phyloP scores from a whole-genome alignment of 2,329 filamentous ascomycete species.

The Graphium sp. region DNA sequence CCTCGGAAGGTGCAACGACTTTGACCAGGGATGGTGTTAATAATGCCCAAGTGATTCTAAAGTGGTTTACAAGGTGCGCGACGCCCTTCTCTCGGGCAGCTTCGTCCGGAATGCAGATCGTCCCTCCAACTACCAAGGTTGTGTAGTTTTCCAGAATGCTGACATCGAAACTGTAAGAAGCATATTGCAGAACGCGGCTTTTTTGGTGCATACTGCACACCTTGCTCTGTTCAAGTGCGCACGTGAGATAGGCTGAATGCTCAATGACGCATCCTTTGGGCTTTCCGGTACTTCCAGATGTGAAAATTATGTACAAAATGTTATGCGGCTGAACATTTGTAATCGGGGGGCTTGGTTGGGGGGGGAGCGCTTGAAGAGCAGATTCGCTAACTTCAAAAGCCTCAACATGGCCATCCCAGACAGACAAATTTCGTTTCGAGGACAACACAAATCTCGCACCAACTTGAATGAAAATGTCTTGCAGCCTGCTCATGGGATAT shows the following conservation, averaged over 20 bases:
- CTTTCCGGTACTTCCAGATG: slow-evolving; percentile 45
- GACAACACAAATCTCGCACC: too few species aligned
- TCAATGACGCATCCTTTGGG: slow-evolving; percentile 43
- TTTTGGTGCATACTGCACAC: slow-evolving; percentile 21
- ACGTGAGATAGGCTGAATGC: slow-evolving; percentile 26
- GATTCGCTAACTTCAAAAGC: too few species aligned
- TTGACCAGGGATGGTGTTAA: slow-evolving; percentile 33
- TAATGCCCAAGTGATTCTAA: slow-evolving; percentile 27
- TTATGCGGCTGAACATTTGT: slow-evolving; percentile 20
- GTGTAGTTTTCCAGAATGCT: slow-evolving; percentile 36
- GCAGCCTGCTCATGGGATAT: too few species aligned
- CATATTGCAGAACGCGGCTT: slow-evolving; percentile 27
- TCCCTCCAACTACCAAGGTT: slow-evolving; percentile 28
- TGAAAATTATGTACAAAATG: slow-evolving; percentile 42
- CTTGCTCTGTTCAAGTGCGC: slow-evolving; percentile 22
- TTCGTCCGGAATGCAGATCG: slow-evolving; percentile 35
- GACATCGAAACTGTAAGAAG: slow-evolving; percentile 36
- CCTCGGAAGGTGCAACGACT: slow-evolving; percentile 24
- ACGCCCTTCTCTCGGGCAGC: slow-evolving; percentile 32
- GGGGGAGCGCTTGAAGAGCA: slow-evolving; percentile 1
- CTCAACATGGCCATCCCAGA: too few species aligned
- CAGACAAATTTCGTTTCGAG: too few species aligned
- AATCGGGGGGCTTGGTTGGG: slow-evolving; percentile 6
- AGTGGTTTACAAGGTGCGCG: slow-evolving; percentile 23
- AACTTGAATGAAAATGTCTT: too few species aligned